Conservation (phyloP, 257 asterid species). For the Solanum microdontum region DNA sequence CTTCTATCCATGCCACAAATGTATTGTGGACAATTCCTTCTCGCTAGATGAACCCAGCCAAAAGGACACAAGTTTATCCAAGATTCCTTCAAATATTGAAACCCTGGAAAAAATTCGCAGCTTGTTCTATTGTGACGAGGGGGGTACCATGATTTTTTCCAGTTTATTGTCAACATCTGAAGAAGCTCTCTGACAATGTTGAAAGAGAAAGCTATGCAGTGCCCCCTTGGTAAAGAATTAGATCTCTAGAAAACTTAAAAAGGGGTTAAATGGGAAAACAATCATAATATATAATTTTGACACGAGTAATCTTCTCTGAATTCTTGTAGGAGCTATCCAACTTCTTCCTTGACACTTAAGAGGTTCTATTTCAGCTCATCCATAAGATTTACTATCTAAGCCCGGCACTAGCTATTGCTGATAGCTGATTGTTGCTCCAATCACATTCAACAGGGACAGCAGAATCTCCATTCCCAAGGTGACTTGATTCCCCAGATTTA, state of each 20-base stretch:
- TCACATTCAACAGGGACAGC: not conserved
- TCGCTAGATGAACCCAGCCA: not conserved
- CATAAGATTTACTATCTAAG: not conserved
- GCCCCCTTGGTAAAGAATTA: not conserved
- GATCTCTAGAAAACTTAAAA: not conserved
- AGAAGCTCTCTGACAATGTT: not conserved
- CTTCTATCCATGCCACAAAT: not conserved
- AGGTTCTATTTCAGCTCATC: conserved; percentile 1
- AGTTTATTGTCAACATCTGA: not conserved
- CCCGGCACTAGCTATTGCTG: conserved; percentile 1
- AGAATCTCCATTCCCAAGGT: conserved; percentile 23
- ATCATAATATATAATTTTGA: not conserved
- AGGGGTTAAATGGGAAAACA: not conserved
- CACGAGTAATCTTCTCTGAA: not conserved
- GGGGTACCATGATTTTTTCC: conserved; percentile 7
- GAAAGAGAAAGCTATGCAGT: not conserved
- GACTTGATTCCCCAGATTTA: conserved; percentile 6
- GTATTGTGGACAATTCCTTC: not conserved
- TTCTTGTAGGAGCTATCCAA: not conserved
- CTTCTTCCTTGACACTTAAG: not conserved
- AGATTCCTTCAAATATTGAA: conserved; percentile 46
- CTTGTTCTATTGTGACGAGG: conserved; percentile 16
- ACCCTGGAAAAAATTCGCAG: conserved; percentile 32
- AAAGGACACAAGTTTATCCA: conserved; percentile 20
- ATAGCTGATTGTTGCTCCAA: not conserved